Base-by-base conservation (phyloP, 2,329 filamentous ascomycete species). In the Pseudogymnoascus sp. region DNA sequence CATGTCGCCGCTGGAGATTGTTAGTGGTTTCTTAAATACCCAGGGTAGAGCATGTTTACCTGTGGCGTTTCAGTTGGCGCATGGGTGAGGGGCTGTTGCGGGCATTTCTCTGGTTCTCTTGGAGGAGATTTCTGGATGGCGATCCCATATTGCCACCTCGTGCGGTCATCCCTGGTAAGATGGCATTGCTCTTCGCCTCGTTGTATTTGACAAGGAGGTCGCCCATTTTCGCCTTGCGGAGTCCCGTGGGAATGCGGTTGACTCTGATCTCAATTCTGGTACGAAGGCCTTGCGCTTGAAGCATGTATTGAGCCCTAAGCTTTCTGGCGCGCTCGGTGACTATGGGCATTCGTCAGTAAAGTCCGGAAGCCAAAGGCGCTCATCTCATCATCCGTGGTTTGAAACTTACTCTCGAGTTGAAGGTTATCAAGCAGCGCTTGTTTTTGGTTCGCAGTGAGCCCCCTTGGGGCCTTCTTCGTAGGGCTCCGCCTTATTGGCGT, bases 201-300 rank as follows among this genome's bases (percentile, higher is more conserved):
- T 64, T 69, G 63, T 70, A 65, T 57, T 73, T 74, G n/a, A 54
- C 21, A 2, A 69, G 74, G 7, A 97, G 80, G 51, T 96, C 93
- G 63, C 86, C 86, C 82, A 99, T 93, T 64, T 85, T 96, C 66
- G 86, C 82, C 71, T 88, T 90, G 65, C 93, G 87, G 67, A 96
- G 78, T 14, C 87, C 83, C 69, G 86, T 83, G 6, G 95, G 95
- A 62, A 97, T 95, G 62, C 95, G 87, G 73, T 97, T 96, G 74
- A 97, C 84, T 76, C 95, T 90, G 77, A 96, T 89, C 75, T 97
- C 93, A 62, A 99, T 88, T 66, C 93, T 88, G 65, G 91, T 87
- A 66, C 89, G 85, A 40, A 97, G 82, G 67, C 90, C 90, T 74
- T 93, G 89, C 21, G 92, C 90, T 75, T 96, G 93, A 8, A 96